Evolutionary conservation across 148 eudicot species (phyloP), one percentile per base, ranked within the genome.

Genomic region (Beta vulgaris): DNA sequence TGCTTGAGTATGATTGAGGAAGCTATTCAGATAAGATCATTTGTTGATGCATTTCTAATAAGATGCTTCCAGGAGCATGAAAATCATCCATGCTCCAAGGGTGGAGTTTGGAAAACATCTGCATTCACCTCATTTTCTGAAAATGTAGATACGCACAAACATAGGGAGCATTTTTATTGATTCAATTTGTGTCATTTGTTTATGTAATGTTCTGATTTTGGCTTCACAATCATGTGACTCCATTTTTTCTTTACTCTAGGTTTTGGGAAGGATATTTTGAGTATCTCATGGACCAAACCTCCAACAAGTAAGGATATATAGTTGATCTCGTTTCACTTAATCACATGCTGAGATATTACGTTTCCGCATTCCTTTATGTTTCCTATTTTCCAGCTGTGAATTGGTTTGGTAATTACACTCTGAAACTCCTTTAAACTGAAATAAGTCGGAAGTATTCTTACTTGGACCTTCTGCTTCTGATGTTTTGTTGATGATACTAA

Each of bases 251-350:
- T 46, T 62, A 11, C 66, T 88, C 79, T 83, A 93, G 98, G 87
- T 95, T 95, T 74, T 95, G 98, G 98, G 98, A 95, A 88, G 98
- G 87, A 61, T 95, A 92, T 84, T 90, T 90, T 58, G 98, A 95
- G 65, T 86, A 85, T 85, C 92, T 92, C 34, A 85, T 95, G 93
- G 98, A 95, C 77, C 91, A 91, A 78, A 89, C 86, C 26, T 87
- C 96, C 78, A 95, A 84, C 88, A 90, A 87, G 98, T 93, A 85
- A 85, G 93, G 73, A 82, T 73, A 35, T 78, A 43, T 57, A 32
- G 19, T 46, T 44, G 28, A 40, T 70, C 19, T 72, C 21, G 64
- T 32, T 16, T 57, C 25, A 6, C 63, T 16, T 42, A 23, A 25
- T 23, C 11, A 25, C 53, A 15, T 35, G 19, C 40, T 57, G 54